Conservation (phyloP, 495 filamentous ascomycete genomes). For the Lineolata rhizophorae region DNA sequence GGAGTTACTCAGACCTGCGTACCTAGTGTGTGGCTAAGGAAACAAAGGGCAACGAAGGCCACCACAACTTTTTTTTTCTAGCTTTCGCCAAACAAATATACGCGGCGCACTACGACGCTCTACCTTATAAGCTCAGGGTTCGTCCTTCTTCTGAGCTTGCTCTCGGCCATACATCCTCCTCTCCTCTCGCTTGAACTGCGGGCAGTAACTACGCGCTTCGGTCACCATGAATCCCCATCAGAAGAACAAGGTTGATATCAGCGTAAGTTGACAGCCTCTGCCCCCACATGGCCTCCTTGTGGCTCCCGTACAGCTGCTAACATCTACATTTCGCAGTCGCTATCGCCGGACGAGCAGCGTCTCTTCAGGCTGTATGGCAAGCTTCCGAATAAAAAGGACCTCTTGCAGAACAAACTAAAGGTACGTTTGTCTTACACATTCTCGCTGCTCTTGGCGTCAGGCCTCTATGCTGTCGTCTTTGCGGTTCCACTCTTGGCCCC, state of each 20-base stretch:
- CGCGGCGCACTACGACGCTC: background rate
- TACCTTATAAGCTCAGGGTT: too few relatives aligned
- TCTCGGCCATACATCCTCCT: background rate
- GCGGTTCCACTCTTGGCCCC: constrained; percentile 1
- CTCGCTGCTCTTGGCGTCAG: too few relatives aligned
- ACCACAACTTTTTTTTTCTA: too few relatives aligned
- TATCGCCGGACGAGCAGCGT: constrained; percentile 82
- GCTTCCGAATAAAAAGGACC: constrained; percentile 82
- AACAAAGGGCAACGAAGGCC: too few relatives aligned
- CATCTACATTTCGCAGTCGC: constrained; percentile 35
- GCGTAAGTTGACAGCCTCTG: constrained; percentile 36
- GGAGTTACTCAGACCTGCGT: too few relatives aligned
- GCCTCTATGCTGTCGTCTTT: too few relatives aligned
- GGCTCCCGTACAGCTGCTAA: constrained; percentile 1
- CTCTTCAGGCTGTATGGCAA: constrained; percentile 94
- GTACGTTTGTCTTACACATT: constrained; percentile 23
- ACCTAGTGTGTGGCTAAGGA: too few relatives aligned
- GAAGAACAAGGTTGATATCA: constrained; percentile 91
- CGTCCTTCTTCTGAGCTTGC: too few relatives aligned
- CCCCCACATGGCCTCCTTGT: background rate
- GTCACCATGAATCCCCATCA: constrained; percentile 78
- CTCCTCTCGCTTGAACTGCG: background rate
- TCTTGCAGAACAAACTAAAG: constrained; percentile 92
- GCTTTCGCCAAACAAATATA: background rate
- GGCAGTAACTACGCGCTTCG: constrained; percentile 1